A percentile compares a stretch with the other conserved stretches of the same genome.
Conservation (phyloP, 805 yeast species). For the Candida sphagnicola region DNA sequence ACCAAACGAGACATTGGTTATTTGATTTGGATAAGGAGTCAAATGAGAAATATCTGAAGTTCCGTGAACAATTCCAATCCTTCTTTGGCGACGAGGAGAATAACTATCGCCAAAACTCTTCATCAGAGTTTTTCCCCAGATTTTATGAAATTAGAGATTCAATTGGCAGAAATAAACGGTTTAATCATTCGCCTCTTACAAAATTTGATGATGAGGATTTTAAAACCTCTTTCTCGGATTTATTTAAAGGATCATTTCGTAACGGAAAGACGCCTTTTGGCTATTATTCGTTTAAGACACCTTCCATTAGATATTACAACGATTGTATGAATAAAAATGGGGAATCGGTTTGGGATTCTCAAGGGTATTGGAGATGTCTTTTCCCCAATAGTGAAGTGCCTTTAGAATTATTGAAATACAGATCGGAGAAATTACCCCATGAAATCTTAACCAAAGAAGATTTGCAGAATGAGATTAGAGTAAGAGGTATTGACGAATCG, state of each 20-base stretch:
- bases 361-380: slow-evolving; percentile 88
- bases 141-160: slow-evolving; percentile 10
- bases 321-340: slow-evolving; percentile 67
- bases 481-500: slow-evolving; percentile 7
- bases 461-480: slow-evolving; percentile 34
- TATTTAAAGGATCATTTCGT: slow-evolving; percentile 13
- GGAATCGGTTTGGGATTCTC: slow-evolving; percentile 72
- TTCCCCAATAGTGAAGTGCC: slow-evolving; percentile 55
- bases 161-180: slow-evolving; percentile 2
- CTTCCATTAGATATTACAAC: slow-evolving; percentile 54
- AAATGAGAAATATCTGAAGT: slow-evolving; percentile 1
- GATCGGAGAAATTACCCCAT: slow-evolving; percentile 20
- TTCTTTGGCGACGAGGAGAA: slow-evolving; percentile 5
- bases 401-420: slow-evolving; percentile 24
- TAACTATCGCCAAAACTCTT: neutral
- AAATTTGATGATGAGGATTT: slow-evolving; percentile 3
- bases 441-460: slow-evolving; percentile 54
- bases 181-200: slow-evolving; percentile 1
- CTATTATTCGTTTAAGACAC: slow-evolving; percentile 51
- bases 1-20: slow-evolving; percentile 15
- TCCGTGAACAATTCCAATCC: slow-evolving; percentile 1
- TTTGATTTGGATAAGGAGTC: slow-evolving; percentile 10
- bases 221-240: slow-evolving; percentile 7
- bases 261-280: slow-evolving; percentile 38
- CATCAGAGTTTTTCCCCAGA: slow-evolving; percentile 10